phyloP scores from a whole-genome alignment of 768 basidiomycete species.

The Leccinum obscurum region DNA sequence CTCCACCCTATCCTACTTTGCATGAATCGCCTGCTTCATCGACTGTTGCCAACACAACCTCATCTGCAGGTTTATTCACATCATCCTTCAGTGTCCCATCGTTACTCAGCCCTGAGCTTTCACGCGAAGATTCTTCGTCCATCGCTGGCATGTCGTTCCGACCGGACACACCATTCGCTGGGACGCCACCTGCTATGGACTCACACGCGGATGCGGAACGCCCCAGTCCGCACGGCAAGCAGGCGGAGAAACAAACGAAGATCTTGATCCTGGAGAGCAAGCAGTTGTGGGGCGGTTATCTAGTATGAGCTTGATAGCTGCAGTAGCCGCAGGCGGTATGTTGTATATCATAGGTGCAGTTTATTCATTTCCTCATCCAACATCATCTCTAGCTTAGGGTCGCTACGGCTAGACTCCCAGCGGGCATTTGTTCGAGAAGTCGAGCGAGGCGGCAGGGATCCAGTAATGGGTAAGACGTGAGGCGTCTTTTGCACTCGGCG shows the following conservation, averaged over 20 bases:
- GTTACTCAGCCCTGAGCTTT: conserved; percentile 17
- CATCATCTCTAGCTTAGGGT: conserved; percentile 40
- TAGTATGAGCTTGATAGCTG: conserved; percentile 92
- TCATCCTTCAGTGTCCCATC: conserved; percentile 15
- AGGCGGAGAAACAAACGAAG: conserved; percentile 39
- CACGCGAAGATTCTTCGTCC: conserved; percentile 16
- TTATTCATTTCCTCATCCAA: conserved; percentile 8
- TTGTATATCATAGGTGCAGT: conserved; percentile 16
- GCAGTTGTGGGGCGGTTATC: conserved; percentile 86
- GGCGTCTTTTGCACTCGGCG: conserved; percentile 85
- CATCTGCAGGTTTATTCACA: conserved; percentile 18
- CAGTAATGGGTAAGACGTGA: conserved; percentile 81
- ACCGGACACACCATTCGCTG: conserved; percentile 15
- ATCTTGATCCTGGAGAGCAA: conserved; percentile 54
- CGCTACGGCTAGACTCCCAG: conserved; percentile 55
- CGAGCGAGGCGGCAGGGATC: conserved; percentile 61
- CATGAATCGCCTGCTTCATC: conserved; percentile 30
- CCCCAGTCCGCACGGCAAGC: conserved; percentile 18
- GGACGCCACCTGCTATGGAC: conserved; percentile 7
- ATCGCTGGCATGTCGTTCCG: conserved; percentile 16
- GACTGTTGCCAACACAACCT: conserved; percentile 15
- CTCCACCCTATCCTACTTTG: conserved; percentile 33
- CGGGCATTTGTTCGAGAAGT: conserved; percentile 73
- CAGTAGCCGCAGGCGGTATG: conserved; percentile 77
- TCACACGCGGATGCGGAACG: conserved; percentile 10